Base-by-base conservation (phyloP, 2,329 filamentous ascomycete species). In the Sporothrix protearum region DNA sequence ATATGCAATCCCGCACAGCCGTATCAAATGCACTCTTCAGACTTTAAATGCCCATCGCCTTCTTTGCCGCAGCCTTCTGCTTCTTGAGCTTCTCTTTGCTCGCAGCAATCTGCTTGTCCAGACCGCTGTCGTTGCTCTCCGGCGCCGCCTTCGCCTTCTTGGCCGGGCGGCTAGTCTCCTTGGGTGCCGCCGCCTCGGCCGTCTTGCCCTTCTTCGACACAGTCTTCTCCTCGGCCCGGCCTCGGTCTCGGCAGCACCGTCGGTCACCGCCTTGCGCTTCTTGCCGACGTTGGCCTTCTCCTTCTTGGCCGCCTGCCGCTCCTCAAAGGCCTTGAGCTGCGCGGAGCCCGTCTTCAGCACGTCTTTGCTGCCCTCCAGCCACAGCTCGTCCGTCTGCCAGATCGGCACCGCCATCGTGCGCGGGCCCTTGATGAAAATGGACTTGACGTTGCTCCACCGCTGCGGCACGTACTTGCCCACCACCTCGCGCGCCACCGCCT, bases 311-410 rank as follows among this genome's bases (percentile, higher is more conserved):
- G 72, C 72, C 70, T 74, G 73, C 45, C 73, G 71, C 25, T 78
- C 79, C 53, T 79, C 77, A 42, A 83, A 77, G 10, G 83, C 82
- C 80, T 84, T 84, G 30, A 81, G 79, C 76, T 83, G 78, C 76
- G 85, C 85, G 72, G 85, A 82, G 47, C 80, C 82, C 49, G 85
- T 83, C 74, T 85, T 83, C 47, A 96, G 83, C 7, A 97, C 88
- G 78, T 91, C 88, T 74, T 93, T 90, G 73, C 88, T 86, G 73
- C 89, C 86, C 75, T 96, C 92, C 19, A 85, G 81, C 94, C 96
- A 99, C 75, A 99, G 85, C 85, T 97, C 94, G 76, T 94, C 91
- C 4, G 95, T 92, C 78, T 97, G 83, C 92, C 94, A 99, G 79
- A 99, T 90, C n/a, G 96, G 96, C 78, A 99, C 85, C 9, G 95